Base-by-base conservation (phyloP, 495 filamentous ascomycete genomes). In the Bathelium albidoporum region DNA sequence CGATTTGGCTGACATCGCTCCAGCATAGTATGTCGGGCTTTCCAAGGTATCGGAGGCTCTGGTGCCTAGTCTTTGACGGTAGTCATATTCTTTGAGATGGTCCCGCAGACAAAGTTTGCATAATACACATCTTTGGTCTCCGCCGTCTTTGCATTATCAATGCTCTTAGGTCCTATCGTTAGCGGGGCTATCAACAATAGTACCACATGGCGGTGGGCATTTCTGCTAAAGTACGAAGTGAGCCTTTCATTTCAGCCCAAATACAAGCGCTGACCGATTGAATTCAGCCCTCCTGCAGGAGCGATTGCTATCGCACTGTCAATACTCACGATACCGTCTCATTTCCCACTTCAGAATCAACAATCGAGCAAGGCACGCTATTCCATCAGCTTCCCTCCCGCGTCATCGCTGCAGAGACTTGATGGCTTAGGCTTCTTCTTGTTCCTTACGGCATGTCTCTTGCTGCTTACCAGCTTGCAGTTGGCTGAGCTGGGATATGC, bases 21-120 rank as follows among this genome's bases (percentile, higher is more conserved):
- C 36, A 68, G 66, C 0, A 83, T 85, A 36, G 69, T 83, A 10
- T 77, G 78, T 49, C 78, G 82, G 9, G 75, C 79, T 0, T 74
- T 85, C 24, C 85, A 87, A 68, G 83, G 85, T 12, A 72, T 85
- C 9, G 81, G 82, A 0, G 82, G 72, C 10, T 78, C 78, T 0
- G 83, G 83, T 11, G 77, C 80, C 22, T 84, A 81, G 62, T 74
- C 81, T 1, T 64, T 85, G 18, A 67, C 74, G 34, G 74, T 75
- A 0, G 71, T 82, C n/a, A 77, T 83, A 53, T 62, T 74, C n/a
- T 74, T 78, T 1, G 73, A 79, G 29, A 75, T 85, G 60, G 78
- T 81, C 0, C 81, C 83, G 0, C 71, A 73, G 18, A 70, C 77
- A 18, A 75, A 79, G 31, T 49, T 5, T 12, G 44, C 44, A 20